Conservation (phyloP, 2,329 filamentous ascomycete genomes). For the Aspergillus japonicus region DNA sequence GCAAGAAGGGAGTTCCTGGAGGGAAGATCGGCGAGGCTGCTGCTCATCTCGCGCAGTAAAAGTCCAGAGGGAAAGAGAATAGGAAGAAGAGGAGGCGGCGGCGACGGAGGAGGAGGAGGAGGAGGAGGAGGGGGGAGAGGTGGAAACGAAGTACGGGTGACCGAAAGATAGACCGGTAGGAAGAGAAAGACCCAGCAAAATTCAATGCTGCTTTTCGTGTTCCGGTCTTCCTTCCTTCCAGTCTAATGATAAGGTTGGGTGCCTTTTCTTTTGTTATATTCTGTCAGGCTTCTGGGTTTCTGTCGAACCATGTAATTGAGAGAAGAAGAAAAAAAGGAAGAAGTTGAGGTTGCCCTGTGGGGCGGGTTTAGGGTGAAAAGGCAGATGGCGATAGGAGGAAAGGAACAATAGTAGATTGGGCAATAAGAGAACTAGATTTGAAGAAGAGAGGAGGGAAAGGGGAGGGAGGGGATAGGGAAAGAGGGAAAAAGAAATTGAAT, state of each 20-base stretch:
- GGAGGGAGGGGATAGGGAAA: slow-evolving; percentile 2
- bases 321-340: neutral
- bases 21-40: slow-evolving; percentile 42
- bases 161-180: neutral
- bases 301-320: neutral
- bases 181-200: neutral
- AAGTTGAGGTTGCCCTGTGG: neutral
- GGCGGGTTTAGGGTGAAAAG: neutral
- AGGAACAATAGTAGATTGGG: neutral
- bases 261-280: neutral
- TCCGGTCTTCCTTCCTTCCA: neutral
- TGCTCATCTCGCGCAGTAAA: slow-evolving; percentile 37
- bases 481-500: neutral
- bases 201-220: neutral
- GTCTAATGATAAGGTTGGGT: neutral
- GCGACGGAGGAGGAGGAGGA: neutral
- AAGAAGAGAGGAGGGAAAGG: slow-evolving; percentile 5
- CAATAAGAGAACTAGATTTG: neutral
- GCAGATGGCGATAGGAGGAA: neutral
- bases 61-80: slow-evolving; percentile 16
- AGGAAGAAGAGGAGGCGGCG: slow-evolving; percentile 15
- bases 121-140: neutral
- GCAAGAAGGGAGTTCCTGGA: slow-evolving; percentile 47
- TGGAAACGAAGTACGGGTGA: neutral
- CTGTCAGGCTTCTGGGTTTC: neutral